Evolutionary conservation across 495 filamentous ascomycete species (phyloP).

Genomic region (Neurospora terricola): DNA sequence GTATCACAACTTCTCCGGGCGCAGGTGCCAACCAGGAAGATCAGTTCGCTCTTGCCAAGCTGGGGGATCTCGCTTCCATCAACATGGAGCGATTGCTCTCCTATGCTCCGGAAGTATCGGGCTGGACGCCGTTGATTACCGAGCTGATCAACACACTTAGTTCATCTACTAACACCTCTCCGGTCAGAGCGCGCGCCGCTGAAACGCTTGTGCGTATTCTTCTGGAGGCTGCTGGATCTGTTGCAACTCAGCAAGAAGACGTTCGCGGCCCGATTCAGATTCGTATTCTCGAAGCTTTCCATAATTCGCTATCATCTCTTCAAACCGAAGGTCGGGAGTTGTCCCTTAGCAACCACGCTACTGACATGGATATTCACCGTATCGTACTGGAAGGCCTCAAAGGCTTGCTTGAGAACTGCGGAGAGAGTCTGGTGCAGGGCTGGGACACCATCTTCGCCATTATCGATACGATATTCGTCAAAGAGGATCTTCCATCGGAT

Average conservation of each 20-base stretch:
- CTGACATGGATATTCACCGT: constrained; percentile 73
- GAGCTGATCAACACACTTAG: constrained; percentile 60
- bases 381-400: constrained; percentile 73
- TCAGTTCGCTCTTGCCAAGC: constrained; percentile 73
- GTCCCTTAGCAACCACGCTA: constrained; percentile 43
- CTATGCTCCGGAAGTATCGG: constrained; percentile 50
- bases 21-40: constrained; percentile 51
- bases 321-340: constrained; percentile 32
- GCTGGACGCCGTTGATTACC: constrained; percentile 64
- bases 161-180: constrained; percentile 40
- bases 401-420: constrained; percentile 76
- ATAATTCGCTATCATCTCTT: constrained; percentile 39
- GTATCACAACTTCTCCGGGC: constrained; percentile 46
- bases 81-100: constrained; percentile 69
- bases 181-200: constrained; percentile 60
- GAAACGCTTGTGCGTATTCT: constrained; percentile 66
- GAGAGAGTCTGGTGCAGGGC: constrained; percentile 67
- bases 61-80: constrained; percentile 63
- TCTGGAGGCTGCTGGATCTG: constrained; percentile 49
- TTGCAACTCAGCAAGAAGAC: constrained; percentile 38
- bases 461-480: constrained; percentile 71
- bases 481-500: constrained; percentile 18
- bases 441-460: constrained; percentile 83
- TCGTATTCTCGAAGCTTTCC: constrained; percentile 61
- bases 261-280: constrained; percentile 50